Percentiles rank a stretch among this genome's conserved stretches.
phyloP scores from a whole-genome alignment of 225 moss, liverwort and hornwort species.

The Marchantia polymorpha region DNA sequence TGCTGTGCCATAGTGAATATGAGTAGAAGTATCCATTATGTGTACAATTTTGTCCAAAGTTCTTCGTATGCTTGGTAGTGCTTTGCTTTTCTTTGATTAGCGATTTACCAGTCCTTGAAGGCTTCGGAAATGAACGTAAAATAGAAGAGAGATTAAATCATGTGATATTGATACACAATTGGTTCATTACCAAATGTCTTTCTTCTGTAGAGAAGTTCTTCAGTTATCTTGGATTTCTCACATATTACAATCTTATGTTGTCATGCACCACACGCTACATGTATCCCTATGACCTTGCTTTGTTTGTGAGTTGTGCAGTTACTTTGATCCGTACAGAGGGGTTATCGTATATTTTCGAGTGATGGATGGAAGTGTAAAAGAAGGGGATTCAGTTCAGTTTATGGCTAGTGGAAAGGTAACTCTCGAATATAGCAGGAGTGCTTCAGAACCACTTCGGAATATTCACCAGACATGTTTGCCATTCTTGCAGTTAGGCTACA shows the following conservation, averaged over 20 bases:
- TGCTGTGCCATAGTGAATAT: background rate
- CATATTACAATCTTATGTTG: background rate
- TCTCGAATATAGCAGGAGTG: background rate
- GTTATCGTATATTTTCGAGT: constrained; percentile 93
- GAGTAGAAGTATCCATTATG: too few relatives aligned
- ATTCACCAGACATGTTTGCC: background rate
- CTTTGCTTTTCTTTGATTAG: too few relatives aligned
- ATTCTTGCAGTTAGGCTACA: background rate
- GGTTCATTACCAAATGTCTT: background rate
- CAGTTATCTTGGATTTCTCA: background rate
- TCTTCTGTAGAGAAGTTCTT: background rate
- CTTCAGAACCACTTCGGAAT: background rate
- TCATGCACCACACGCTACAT: background rate
- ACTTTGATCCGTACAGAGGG: constrained; percentile 87
- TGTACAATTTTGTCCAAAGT: too few relatives aligned
- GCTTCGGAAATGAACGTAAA: too few relatives aligned
- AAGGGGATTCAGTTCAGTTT: constrained; percentile 79
- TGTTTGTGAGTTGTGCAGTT: constrained; percentile 28
- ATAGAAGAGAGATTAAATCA: too few relatives aligned
- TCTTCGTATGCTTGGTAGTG: too few relatives aligned
- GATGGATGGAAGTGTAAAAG: constrained; percentile 83
- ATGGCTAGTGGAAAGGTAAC: constrained; percentile 85
- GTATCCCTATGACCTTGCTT: background rate
- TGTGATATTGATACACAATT: too few relatives aligned
- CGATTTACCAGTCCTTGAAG: too few relatives aligned